Evolutionary conservation across 2,329 filamentous ascomycete species (phyloP).

Genomic region (Sporothrix luriei): DNA sequence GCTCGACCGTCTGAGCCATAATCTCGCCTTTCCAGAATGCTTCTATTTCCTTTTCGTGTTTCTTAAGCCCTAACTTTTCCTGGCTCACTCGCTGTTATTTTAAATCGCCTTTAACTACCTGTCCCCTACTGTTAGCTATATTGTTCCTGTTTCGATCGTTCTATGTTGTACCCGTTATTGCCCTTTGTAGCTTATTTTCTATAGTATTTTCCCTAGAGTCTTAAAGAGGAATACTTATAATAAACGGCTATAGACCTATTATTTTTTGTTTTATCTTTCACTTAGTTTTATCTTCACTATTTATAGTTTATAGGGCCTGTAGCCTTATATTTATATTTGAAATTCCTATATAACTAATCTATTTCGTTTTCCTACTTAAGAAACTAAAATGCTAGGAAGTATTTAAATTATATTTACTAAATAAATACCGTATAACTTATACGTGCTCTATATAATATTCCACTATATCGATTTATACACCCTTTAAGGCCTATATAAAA

Average conservation of each 20-base stretch:
- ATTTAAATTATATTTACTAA: too few relatives aligned
- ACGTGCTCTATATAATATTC: background rate
- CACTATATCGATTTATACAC: slow-evolving; percentile 1
- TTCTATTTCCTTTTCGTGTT: background rate
- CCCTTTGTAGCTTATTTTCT: background rate
- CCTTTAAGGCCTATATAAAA: background rate
- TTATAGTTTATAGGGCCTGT: background rate
- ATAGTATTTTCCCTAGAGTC: slow-evolving; percentile 6
- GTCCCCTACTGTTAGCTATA: background rate
- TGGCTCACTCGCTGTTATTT: background rate
- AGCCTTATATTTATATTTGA: background rate
- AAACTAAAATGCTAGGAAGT: too few relatives aligned
- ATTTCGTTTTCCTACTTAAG: background rate
- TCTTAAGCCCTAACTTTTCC: background rate
- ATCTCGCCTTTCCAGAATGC: background rate
- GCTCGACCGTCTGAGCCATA: background rate
- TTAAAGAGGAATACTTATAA: background rate
- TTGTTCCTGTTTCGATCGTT: background rate
- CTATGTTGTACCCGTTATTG: background rate
- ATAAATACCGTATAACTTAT: slow-evolving; percentile 1
- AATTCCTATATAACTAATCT: background rate
- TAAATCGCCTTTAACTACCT: too few relatives aligned
- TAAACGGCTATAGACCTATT: background rate
- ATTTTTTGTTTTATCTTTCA: background rate
- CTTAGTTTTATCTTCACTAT: background rate